Percentiles rank a stretch among this genome's conserved stretches.
phyloP scores from a whole-genome alignment of 495 filamentous ascomycete genomes.

The Penicillium turbatum region DNA sequence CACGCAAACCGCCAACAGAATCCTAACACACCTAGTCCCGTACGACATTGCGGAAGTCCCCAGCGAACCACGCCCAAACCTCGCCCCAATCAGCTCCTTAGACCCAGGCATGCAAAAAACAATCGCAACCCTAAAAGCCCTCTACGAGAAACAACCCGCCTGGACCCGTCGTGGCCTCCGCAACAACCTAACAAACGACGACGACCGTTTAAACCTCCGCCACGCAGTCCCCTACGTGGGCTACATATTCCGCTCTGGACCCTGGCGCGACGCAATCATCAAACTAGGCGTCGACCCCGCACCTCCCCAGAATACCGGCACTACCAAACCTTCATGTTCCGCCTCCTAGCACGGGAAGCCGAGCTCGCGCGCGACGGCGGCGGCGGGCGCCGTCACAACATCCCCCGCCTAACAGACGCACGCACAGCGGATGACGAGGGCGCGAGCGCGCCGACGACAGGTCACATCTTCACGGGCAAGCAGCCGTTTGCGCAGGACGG shows the following conservation, averaged over 20 bases:
- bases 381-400: conserved; percentile 47
- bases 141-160: conserved; percentile 71
- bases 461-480: conserved; percentile 78
- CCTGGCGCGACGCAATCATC: conserved; percentile 84
- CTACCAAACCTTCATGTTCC: conserved; percentile 87
- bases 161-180: conserved; percentile 78
- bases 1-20: conserved; percentile 46
- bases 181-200: conserved; percentile 50
- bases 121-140: conserved; percentile 52
- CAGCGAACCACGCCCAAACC: conserved; percentile 43
- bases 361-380: conserved; percentile 79
- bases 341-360: conserved; percentile 62
- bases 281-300: conserved; percentile 79
- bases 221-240: conserved; percentile 69
- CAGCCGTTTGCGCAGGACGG: conserved; percentile 62
- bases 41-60: conserved; percentile 54
- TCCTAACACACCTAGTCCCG: conserved; percentile 56
- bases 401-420: conserved; percentile 16
- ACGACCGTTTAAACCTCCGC: conserved; percentile 56
- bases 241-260: conserved; percentile 85
- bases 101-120: conserved; percentile 51
- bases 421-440: not conserved
- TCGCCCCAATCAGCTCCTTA: conserved; percentile 42
- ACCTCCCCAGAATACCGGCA: conserved; percentile 64
- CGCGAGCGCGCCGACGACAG: not conserved